Conservation (phyloP, 371 early-diverging fungal genomes). For the Mortierella sp. region DNA sequence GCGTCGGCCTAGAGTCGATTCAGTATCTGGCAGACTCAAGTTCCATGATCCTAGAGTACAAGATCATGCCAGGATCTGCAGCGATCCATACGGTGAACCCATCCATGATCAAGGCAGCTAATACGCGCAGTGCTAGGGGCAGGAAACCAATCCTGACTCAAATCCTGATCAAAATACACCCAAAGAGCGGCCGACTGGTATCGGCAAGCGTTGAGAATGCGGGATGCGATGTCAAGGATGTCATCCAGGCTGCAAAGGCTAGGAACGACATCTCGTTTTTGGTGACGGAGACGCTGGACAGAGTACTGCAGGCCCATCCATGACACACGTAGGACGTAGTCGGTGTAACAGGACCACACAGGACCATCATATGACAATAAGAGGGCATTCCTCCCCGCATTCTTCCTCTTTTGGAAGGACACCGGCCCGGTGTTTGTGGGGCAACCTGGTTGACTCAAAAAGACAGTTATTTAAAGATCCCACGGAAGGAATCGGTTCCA, state of each 20-base stretch:
- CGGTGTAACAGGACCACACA: not conserved
- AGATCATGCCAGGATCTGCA: constrained; percentile 29
- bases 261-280: constrained; percentile 48
- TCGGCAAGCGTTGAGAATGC: constrained; percentile 38
- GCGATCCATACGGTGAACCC: constrained; percentile 15
- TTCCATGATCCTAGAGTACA: constrained; percentile 34
- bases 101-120: not conserved
- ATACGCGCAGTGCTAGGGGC: constrained; percentile 5
- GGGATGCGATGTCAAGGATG: constrained; percentile 48
- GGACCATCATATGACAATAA: no score
- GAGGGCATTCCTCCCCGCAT: constrained; percentile 28
- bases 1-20: constrained; percentile 43
- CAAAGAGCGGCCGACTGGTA: constrained; percentile 34
- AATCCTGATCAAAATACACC: constrained; percentile 38
- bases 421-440: no score
- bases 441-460: no score
- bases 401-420: constrained; percentile 25
- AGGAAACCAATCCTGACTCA: constrained; percentile 30
- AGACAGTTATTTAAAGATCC: not conserved
- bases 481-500: no score
- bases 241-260: constrained; percentile 38
- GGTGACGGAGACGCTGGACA: constrained; percentile 34
- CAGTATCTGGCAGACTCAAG: constrained; percentile 28
- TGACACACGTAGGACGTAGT: not conserved
- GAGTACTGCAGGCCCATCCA: constrained; percentile 38